Conservation (phyloP, 2,329 filamentous ascomycete genomes). For the Lachnellula cervina region DNA sequence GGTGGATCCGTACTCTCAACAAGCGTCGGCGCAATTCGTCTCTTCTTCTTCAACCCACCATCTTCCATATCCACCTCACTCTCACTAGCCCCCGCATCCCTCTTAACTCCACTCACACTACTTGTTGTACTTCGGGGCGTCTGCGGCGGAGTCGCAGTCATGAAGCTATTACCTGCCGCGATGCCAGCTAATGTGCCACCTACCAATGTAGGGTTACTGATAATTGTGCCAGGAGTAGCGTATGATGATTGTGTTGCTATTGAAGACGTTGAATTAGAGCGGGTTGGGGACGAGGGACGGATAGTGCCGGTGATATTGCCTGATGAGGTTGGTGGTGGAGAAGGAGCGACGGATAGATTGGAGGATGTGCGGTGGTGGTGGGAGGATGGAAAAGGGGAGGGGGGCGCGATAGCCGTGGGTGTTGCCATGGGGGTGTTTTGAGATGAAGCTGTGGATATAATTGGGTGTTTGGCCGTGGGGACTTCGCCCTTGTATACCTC, state of each 20-base stretch:
- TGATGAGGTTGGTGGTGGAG: slow-evolving; percentile 42
- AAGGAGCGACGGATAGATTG: slow-evolving; percentile 54
- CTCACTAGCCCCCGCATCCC: slow-evolving; percentile 47
- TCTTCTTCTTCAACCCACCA: slow-evolving; percentile 56
- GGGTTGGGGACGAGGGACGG: slow-evolving; percentile 70
- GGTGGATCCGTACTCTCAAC: slow-evolving; percentile 31
- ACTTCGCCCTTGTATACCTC: slow-evolving; percentile 70
- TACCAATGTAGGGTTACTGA: slow-evolving; percentile 75
- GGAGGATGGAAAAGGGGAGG: slow-evolving; percentile 47
- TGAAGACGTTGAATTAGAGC: slow-evolving; percentile 83
- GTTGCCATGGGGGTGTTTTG: slow-evolving; percentile 69
- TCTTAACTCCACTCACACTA: slow-evolving; percentile 51
- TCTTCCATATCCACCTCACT: slow-evolving; percentile 41
- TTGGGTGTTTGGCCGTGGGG: slow-evolving; percentile 42
- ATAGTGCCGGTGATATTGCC: too few relatives aligned
- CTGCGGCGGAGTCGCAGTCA: slow-evolving; percentile 77
- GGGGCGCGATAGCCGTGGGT: slow-evolving; percentile 60
- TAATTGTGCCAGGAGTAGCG: slow-evolving; percentile 41
- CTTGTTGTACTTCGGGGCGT: slow-evolving; percentile 65
- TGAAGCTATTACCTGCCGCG: slow-evolving; percentile 57
- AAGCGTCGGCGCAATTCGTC: slow-evolving; percentile 64
- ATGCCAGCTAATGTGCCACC: slow-evolving; percentile 73
- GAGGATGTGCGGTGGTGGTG: slow-evolving; percentile 53
- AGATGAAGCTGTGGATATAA: slow-evolving; percentile 43
- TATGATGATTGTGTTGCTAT: slow-evolving; percentile 61